phyloP scores from a whole-genome alignment of 2,329 filamentous ascomycete species.

The Didymella lethalis region DNA sequence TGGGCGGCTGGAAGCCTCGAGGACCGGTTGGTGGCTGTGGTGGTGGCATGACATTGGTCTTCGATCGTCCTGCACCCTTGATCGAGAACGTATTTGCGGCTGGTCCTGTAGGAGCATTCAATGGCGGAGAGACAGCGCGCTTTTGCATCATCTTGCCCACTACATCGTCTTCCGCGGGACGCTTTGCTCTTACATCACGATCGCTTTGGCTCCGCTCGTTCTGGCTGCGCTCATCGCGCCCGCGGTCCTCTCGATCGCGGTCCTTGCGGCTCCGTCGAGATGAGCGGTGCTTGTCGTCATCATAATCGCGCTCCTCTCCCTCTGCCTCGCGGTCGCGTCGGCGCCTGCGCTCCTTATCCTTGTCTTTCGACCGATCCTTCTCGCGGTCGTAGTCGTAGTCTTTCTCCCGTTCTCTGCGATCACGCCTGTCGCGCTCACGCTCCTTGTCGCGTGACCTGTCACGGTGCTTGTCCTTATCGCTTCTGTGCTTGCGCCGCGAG shows the following conservation, averaged over 20 bases:
- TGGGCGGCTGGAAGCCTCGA: conserved; percentile 46
- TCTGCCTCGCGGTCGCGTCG: conserved; percentile 58
- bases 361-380: conserved; percentile 50
- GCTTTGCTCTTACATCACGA: conserved; percentile 9
- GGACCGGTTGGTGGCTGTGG: conserved; percentile 51
- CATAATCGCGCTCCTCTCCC: conserved; percentile 47
- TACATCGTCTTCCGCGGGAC: conserved; percentile 27
- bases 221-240: conserved; percentile 41
- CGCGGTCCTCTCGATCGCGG: conserved; percentile 52
- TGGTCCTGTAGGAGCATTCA: conserved; percentile 48
- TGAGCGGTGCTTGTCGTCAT: conserved; percentile 53
- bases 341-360: conserved; percentile 56
- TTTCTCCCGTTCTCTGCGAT: conserved; percentile 62
- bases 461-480: conserved; percentile 45
- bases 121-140: conserved; percentile 41
- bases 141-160: conserved; percentile 41
- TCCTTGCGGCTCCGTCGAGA: conserved; percentile 55
- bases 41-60: conserved; percentile 37
- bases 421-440: conserved; percentile 44
- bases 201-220: conserved; percentile 31
- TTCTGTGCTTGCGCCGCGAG: conserved; percentile 49
- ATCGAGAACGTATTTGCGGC: conserved; percentile 59
- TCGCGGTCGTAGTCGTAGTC: conserved; percentile 55
- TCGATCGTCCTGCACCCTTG: conserved; percentile 33
- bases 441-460: conserved; percentile 43